Evolutionary conservation across 2,329 filamentous ascomycete species (phyloP).

Genomic region (Ceratocystiopsis brevicomis): DNA sequence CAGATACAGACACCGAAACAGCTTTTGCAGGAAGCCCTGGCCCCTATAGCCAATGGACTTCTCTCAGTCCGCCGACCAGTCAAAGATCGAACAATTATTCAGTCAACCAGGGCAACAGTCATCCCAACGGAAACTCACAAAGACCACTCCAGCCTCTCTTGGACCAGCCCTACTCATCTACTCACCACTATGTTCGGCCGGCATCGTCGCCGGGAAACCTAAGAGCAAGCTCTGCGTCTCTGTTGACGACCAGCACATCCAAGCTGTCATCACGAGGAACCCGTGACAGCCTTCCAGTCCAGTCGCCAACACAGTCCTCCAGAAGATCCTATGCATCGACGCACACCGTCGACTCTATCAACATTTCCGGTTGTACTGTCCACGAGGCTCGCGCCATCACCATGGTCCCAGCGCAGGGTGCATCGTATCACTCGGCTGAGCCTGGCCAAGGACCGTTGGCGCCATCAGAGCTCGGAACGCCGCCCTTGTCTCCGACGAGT

Average conservation of each 20-base stretch:
- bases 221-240: no score
- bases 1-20: no score
- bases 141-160: no score
- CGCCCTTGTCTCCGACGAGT: constrained; percentile 32
- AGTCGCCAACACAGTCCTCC: constrained; percentile 13
- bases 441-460: not conserved
- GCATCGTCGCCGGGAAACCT: no score
- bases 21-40: no score
- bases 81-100: not conserved
- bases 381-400: constrained; percentile 23
- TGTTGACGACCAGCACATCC: no score
- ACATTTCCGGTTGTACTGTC: constrained; percentile 4
- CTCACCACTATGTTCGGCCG: not conserved
- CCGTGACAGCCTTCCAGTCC: no score
- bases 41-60: not conserved
- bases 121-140: no score
- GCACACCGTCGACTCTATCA: not conserved
- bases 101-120: no score
- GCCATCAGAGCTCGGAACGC: constrained; percentile 16
- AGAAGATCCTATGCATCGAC: constrained; percentile 12
- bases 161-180: not conserved
- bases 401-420: constrained; percentile 15
- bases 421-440: not conserved
- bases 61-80: not conserved
- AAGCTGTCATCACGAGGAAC: no score